Base-by-base conservation (phyloP, 1,284 basidiomycete genomes). In the Pyrrhoderma noxium region DNA sequence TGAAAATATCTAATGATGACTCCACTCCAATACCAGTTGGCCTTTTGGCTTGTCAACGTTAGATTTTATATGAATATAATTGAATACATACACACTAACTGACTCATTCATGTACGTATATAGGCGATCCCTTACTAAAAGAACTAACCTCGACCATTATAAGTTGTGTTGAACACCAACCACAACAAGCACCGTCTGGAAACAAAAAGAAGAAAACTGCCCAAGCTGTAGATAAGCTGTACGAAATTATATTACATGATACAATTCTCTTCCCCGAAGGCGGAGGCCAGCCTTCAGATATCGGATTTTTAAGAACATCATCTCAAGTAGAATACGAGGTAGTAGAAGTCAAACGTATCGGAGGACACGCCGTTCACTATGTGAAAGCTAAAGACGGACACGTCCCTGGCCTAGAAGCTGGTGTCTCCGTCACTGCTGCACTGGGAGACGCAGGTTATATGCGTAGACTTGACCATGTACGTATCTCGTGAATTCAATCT, bases 181-280 rank as follows among this genome's bases (percentile, higher is more conserved):
- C 38, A 35, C 63, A 65, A 1, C 61, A 71, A 0, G 58, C 66
- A 21, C 65, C 70, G 11, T 64, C 66, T n/a, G 62, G 65, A 19
- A 75, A 76, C 61, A 79, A 76, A 53, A 66, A 67, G 27, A 65
- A 67, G 44, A 75, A 73, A 62, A 64, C 65, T 61, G 66, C 75
- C n/a, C 76, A 78, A 45, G 61, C 75, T 9, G 58, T 71, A 8
- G 71, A 69, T 43, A 74, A 76, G 3, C 65, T 79, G 14, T 68
- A 85, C 31, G 78, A 84, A 58, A 69, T 93, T 3, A 73, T 86
- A 56, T 67, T 89, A 37, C 80, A 85, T 54, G 91, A 93, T 64
- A 92, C 89, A 1, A 74, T 90, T 85, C 86, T 57, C 77, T 99
- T 93, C 61, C 91, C 91, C 0, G 91, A 93, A 67, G 89, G 89